phyloP scores from a whole-genome alignment of 345 rosid genomes.

The Linum tenue region DNA sequence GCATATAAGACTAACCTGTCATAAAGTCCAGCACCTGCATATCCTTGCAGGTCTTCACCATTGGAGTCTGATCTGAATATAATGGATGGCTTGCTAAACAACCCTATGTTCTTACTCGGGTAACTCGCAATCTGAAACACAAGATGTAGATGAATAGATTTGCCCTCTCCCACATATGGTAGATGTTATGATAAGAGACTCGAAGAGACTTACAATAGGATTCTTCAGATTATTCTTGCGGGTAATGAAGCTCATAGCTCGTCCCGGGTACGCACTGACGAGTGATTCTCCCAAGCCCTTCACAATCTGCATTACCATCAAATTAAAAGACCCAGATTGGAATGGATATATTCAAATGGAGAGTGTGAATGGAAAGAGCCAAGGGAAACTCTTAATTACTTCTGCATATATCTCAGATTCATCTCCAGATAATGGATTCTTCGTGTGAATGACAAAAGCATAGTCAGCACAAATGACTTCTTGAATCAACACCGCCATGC shows the following conservation, averaged over 20 bases:
- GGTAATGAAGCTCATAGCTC: slow-evolving; percentile 33
- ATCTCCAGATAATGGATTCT: slow-evolving; percentile 34
- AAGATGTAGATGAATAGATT: slow-evolving; percentile 4
- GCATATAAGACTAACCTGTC: slow-evolving; percentile 26
- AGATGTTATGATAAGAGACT: slow-evolving; percentile 1
- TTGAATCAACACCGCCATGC: slow-evolving; percentile 37
- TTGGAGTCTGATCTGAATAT: slow-evolving; percentile 40
- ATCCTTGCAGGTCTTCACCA: slow-evolving; percentile 37
- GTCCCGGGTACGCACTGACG: slow-evolving; percentile 33
- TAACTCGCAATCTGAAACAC: slow-evolving; percentile 29
- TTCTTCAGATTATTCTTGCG: slow-evolving; percentile 26
- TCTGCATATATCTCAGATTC: slow-evolving; percentile 33
- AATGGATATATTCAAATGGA: too few species aligned
- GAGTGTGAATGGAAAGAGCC: too few species aligned
- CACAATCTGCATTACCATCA: slow-evolving; percentile 24
- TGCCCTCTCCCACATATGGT: neutral
- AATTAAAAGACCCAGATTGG: neutral
- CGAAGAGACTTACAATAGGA: slow-evolving; percentile 24
- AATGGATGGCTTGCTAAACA: slow-evolving; percentile 23
- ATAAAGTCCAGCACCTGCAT: slow-evolving; percentile 42
- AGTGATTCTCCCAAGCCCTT: slow-evolving; percentile 42
- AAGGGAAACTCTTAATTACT: slow-evolving; percentile 13
- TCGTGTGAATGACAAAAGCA: slow-evolving; percentile 41
- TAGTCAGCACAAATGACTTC: slow-evolving; percentile 33
- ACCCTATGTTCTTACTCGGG: slow-evolving; percentile 31